Percentiles rank a stretch among this genome's conserved stretches.
Evolutionary conservation across 768 basidiomycete genomes (phyloP).

Genomic region (Leccinum subgranulosum): DNA sequence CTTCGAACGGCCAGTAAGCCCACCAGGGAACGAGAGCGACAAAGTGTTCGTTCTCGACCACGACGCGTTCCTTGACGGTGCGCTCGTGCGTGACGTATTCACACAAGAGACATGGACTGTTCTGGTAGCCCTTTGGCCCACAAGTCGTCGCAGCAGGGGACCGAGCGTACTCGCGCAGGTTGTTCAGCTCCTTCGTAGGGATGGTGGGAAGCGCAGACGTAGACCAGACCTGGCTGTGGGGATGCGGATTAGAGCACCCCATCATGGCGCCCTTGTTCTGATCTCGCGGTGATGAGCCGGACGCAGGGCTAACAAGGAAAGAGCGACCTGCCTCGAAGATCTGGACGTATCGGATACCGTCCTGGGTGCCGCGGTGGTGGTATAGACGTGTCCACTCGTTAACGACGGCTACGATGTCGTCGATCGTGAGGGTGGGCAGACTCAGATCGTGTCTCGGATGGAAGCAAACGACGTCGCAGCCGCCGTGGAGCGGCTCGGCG

Average conservation of each 20-base stretch:
- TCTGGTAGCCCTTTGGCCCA: conserved; percentile 55
- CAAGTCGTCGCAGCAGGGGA: conserved; percentile 29
- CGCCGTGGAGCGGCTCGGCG: conserved; percentile 68
- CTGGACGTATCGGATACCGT: conserved; percentile 79
- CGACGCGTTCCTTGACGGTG: conserved; percentile 54
- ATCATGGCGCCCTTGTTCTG: conserved; percentile 92
- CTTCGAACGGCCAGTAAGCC: conserved; percentile 93
- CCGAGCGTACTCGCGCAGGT: conserved; percentile 49
- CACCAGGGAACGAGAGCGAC: conserved; percentile 90
- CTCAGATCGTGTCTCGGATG: conserved; percentile 85
- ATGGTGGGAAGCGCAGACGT: conserved; percentile 67
- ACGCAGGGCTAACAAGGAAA: not conserved
- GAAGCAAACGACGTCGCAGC: conserved; percentile 87
- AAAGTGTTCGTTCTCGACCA: conserved; percentile 73
- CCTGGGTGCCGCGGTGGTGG: conserved; percentile 50
- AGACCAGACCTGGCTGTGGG: conserved; percentile 91
- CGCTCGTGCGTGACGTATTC: conserved; percentile 76
- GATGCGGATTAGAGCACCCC: conserved; percentile 95
- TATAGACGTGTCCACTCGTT: conserved; percentile 73
- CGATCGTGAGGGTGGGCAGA: conserved; percentile 57
- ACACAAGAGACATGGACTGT: conserved; percentile 69
- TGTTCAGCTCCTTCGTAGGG: conserved; percentile 62
- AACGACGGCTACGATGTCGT: conserved; percentile 64
- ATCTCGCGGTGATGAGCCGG: conserved; percentile 3
- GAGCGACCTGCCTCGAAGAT: conserved; percentile 69